Evolutionary conservation across 176 grass and related monocot species (phyloP).

Genomic region (Paspalum vaginatum): DNA sequence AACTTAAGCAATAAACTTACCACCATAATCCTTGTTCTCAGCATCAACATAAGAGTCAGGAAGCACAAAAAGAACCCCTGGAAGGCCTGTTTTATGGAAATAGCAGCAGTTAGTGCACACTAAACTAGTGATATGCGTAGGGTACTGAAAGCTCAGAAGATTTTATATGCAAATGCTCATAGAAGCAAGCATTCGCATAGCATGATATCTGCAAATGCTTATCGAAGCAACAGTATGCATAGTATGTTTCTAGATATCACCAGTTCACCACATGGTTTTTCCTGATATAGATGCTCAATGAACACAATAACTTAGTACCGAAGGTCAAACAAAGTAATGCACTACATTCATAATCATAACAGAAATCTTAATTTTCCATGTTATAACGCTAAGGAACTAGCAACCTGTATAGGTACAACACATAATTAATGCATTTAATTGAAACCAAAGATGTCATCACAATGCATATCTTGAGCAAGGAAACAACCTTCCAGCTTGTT

Average conservation of each 20-base stretch:
- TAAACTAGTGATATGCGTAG: neutral
- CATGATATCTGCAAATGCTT: neutral
- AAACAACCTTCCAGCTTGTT: constrained; percentile 82
- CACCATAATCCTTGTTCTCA: constrained; percentile 96
- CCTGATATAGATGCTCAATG: neutral
- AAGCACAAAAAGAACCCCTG: constrained; percentile 93
- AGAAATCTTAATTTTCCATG: constrained; percentile 4
- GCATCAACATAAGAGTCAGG: constrained; percentile 99
- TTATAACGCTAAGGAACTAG: neutral
- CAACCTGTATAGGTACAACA: neutral
- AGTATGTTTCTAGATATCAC: constrained; percentile 8
- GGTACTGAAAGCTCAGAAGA: constrained; percentile 4
- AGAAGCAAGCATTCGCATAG: neutral
- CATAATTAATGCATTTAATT: constrained; percentile 19
- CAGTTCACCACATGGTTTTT: neutral
- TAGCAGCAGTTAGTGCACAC: constrained; percentile 10
- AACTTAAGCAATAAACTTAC: constrained; percentile 43
- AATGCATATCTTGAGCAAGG: neutral
- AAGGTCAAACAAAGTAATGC: neutral
- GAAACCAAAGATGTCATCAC: neutral
- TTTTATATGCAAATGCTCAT: neutral
- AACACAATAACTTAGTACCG: neutral
- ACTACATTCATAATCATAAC: neutral
- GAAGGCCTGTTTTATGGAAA: constrained; percentile 63
- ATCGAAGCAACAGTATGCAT: neutral